Base-by-base conservation (phyloP, 306 rosid species). In the Malus sylvestris region DNA sequence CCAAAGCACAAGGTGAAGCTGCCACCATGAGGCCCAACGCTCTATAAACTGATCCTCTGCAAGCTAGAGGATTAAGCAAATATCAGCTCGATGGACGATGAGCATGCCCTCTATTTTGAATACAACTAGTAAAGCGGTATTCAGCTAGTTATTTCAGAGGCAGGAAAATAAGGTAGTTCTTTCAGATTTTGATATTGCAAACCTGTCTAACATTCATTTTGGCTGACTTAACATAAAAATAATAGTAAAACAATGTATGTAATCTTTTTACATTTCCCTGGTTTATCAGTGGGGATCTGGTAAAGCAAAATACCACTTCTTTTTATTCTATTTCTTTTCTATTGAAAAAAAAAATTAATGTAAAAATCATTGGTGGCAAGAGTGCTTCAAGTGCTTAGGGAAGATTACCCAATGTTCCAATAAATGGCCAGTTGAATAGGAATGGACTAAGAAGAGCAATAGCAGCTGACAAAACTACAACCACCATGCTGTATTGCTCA, bases 1-100 rank as follows among this genome's bases (percentile, higher is more conserved):
- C 99, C 87, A 95, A 86, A 73, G 98, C 98, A 87, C 98, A 95
- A 32, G 99, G 99, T 72, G 97, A 95, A 53, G 98, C 99, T 72
- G 98, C 99, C 77, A 95, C 96, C 99, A 95, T 92, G 79, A 95
- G 97, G 67, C 93, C 98, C 79, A 95, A 84, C 46, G 99, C 99
- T 84, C 99, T 86, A 81, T 95, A 95, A 81, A 92, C 78, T 46
- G 99, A 95, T 76, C 99, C 99, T 85, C 99, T 91, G 89, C 96
- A 89, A 83, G 93, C 99, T 95, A 81, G 73, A 84, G 51, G 35
- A 76, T 71, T 76, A 82, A 79, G 69, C 63, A 74, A 61, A 78
- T 53, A 78, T 85, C 77, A 70, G 74, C 80, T 69, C 70, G 89
- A 71, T 72, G 71, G 77, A 89, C 76, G 61, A 72, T 13, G 19